Base-by-base conservation (phyloP, 202 grass and related monocot species). In the Miscanthus sacchariflorus region DNA sequence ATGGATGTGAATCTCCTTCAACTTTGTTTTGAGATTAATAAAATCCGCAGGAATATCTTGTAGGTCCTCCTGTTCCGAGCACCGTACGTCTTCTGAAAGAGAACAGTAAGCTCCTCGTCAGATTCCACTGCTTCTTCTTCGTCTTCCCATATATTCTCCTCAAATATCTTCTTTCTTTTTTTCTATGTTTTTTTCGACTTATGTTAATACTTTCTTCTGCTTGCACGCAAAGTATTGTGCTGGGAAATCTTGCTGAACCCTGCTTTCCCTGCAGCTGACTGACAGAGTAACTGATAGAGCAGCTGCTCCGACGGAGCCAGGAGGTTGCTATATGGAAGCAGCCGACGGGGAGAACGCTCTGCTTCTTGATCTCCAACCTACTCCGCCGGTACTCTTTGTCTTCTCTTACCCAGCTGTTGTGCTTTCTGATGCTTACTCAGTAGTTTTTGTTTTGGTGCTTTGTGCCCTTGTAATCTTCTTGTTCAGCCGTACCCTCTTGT, bases 261-360 rank as follows among this genome's bases (percentile, higher is more conserved):
- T 76, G 45, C 45, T 52, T 77, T 77, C 15, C 5, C 48, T 36
- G 46, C 74, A 54, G 30, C 52, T 40, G 8, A 79, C 33, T 14
- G 7, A 61, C 19, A 40, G 3, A 63, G 18, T 12, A 19, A 7
- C 49, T 59, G 49, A 36, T 70, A 67, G 25, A 30, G 64, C 5
- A 33, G 27, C 7, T 17, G 27, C 14, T 68, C 19, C 56, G 27
- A 12, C 25, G 6, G 43, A 49, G 46, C 43, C 12, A 49, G 71
- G 21, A 40, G 77, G 6, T 30, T 39, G 2, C 44, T 9, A 61
- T n/a, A 82, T 82, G 80, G 80, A 71, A 82, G 15, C 43, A 54
- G 4, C 66, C 70, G 80, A 82, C 6, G 80, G 38, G 19, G 44
- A 82, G 45, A 71, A 5, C 28, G 27, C 24, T 1, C 11, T 39